phyloP scores from a whole-genome alignment of 2,329 filamentous ascomycete genomes.

The Periglandula ipomoeae region DNA sequence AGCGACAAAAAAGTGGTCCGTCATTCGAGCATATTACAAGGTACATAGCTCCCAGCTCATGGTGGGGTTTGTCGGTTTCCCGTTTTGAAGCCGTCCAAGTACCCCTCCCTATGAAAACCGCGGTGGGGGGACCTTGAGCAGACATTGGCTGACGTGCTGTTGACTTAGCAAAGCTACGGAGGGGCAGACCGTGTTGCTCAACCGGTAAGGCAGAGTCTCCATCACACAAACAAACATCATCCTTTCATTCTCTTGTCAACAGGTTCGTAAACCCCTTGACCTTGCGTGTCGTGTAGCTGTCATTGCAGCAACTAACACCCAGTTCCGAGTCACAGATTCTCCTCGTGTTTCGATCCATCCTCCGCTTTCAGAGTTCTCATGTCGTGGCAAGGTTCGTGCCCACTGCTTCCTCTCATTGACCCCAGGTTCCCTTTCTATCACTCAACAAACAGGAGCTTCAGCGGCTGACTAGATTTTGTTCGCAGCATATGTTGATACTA shows the following conservation, averaged over 20 bases:
- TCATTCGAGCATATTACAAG: too few relatives aligned
- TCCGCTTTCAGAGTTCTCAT: conserved; percentile 28
- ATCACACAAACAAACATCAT: conserved; percentile 7
- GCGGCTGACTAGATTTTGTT: conserved; percentile 11
- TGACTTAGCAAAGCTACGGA: conserved; percentile 1
- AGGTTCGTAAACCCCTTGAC: conserved; percentile 1
- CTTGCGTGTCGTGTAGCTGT: not conserved
- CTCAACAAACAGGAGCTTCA: not conserved
- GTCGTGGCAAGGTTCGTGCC: conserved; percentile 63
- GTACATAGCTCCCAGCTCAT: not conserved
- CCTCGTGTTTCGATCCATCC: conserved; percentile 1
- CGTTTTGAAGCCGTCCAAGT: conserved; percentile 4
- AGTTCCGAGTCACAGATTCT: conserved; percentile 3
- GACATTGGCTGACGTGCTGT: conserved; percentile 5
- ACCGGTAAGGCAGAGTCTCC: not conserved
- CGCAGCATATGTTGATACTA: conserved; percentile 42
- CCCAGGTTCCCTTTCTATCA: conserved; percentile 13
- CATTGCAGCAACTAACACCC: conserved; percentile 1
- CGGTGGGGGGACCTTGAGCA: conserved; percentile 9
- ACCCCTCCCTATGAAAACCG: conserved; percentile 11
- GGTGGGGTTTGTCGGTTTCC: conserved; percentile 7
- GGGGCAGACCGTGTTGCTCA: conserved; percentile 2
- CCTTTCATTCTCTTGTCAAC: not conserved
- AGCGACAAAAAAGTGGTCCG: too few relatives aligned
- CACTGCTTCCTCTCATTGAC: conserved; percentile 12